A percentile compares a stretch with the other conserved stretches of the same genome.
Conservation (phyloP, 2,329 filamentous ascomycete genomes). For the Aureobasidium musti region DNA sequence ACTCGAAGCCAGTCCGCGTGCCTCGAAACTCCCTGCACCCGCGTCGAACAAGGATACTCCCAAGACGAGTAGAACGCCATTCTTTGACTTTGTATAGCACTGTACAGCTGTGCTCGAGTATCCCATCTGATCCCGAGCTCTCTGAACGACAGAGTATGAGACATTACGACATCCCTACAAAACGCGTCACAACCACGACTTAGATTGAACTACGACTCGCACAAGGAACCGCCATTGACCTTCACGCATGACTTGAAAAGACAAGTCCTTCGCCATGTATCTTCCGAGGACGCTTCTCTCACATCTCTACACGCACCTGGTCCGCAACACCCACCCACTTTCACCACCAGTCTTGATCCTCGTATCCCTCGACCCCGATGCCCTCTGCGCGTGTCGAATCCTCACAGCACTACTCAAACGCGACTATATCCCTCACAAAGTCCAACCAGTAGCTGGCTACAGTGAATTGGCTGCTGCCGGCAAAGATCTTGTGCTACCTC, state of each 20-base stretch:
- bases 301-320: conserved; percentile 86
- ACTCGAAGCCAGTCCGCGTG: conserved; percentile 8
- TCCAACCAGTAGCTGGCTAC: conserved; percentile 92
- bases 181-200: conserved; percentile 28
- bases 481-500: conserved; percentile 74
- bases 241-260: neutral
- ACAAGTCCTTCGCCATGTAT: conserved; percentile 68
- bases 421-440: conserved; percentile 97
- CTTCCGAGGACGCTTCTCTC: conserved; percentile 86
- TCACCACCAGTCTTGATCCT: conserved; percentile 90
- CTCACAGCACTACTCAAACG: conserved; percentile 90
- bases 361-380: conserved; percentile 90
- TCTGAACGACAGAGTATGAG: conserved; percentile 9
- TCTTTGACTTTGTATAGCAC: conserved; percentile 1
- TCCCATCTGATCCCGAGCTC: neutral
- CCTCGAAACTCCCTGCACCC: conserved; percentile 17
- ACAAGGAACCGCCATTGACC: neutral
- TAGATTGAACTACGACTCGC: conserved; percentile 16
- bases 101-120: neutral
- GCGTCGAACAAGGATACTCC: conserved; percentile 1
- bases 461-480: conserved; percentile 81
- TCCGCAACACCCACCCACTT: conserved; percentile 82
- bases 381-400: conserved; percentile 92
- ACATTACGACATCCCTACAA: conserved; percentile 18
- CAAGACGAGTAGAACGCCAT: neutral